Conservation (phyloP, 2,329 filamentous ascomycete species). For the Trichoderma sp. region DNA sequence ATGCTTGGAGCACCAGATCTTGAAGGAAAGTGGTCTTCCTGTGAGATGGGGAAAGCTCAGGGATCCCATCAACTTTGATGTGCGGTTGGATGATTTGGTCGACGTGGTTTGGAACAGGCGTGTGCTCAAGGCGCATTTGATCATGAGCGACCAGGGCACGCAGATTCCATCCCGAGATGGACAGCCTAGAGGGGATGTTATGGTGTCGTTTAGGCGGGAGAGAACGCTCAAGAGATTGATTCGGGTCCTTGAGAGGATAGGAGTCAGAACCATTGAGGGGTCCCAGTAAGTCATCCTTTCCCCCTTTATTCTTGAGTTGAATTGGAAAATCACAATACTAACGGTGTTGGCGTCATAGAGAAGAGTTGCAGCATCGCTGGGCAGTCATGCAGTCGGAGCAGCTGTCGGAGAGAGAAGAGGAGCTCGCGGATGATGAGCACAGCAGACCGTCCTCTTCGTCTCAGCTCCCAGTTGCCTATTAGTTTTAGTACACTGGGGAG, state of each 20-base stretch:
- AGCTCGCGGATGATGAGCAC: slow-evolving; percentile 26
- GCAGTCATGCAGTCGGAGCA: slow-evolving; percentile 34
- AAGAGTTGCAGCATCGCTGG: slow-evolving; percentile 39
- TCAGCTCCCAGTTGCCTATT: not conserved
- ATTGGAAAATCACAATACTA: slow-evolving; percentile 8
- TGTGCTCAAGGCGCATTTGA: slow-evolving; percentile 42
- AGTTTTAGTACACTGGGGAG: not conserved
- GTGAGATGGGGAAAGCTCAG: slow-evolving; percentile 49
- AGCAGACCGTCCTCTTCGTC: slow-evolving; percentile 27
- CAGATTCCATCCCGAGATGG: slow-evolving; percentile 30
- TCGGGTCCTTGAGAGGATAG: slow-evolving; percentile 43
- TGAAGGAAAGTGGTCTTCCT: slow-evolving; percentile 43
- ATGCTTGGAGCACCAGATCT: slow-evolving; percentile 53
- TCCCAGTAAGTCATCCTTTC: slow-evolving; percentile 36
- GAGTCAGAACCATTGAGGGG: slow-evolving; percentile 40
- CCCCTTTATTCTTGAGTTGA: not conserved
- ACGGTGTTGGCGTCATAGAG: slow-evolving; percentile 27
- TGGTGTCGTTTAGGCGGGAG: slow-evolving; percentile 51
- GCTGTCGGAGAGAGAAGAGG: slow-evolving; percentile 28
- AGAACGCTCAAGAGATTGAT: slow-evolving; percentile 53
- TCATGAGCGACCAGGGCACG: slow-evolving; percentile 33
- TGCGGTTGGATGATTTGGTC: slow-evolving; percentile 45
- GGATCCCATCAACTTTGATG: slow-evolving; percentile 49
- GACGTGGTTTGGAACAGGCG: slow-evolving; percentile 45
- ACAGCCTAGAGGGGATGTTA: slow-evolving; percentile 43